A percentile compares a stretch with the other conserved stretches of the same genome.
phyloP scores from a whole-genome alignment of 257 asterid species.

The Rauvolfia tetraphylla region DNA sequence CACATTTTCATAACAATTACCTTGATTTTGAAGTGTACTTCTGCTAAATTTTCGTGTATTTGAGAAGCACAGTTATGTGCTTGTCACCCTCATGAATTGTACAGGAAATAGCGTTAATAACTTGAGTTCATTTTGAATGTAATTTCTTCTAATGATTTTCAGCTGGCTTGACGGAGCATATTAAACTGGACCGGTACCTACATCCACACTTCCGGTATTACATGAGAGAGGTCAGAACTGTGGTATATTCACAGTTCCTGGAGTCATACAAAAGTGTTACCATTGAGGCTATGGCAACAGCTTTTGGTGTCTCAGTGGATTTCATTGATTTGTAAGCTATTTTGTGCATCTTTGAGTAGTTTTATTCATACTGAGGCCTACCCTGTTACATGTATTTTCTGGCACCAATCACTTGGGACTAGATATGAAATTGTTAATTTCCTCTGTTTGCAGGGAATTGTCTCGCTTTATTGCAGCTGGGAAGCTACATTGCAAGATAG shows the following conservation, averaged over 20 bases:
- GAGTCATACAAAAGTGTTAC: conserved; percentile 83
- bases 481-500: conserved; percentile 79
- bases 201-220: conserved; percentile 71
- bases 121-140: background rate
- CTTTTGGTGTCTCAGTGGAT: conserved; percentile 71
- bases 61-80: background rate
- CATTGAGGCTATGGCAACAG: conserved; percentile 76
- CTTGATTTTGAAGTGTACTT: background rate
- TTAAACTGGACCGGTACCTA: conserved; percentile 67
- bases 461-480: conserved; percentile 83
- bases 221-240: conserved; percentile 77
- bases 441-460: conserved; percentile 49
- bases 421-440: background rate
- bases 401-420: too few relatives aligned
- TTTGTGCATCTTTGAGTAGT: background rate
- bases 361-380: too few relatives aligned
- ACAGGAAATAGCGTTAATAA: too few relatives aligned
- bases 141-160: conserved; percentile 18
- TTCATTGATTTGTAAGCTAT: conserved; percentile 65
- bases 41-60: background rate
- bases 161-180: conserved; percentile 77
- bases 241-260: conserved; percentile 81
- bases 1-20: too few relatives aligned
- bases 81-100: background rate
- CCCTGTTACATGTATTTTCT: background rate